Evolutionary conservation across 1,284 basidiomycete species (phyloP).

Genomic region (Tilletia horrida): DNA sequence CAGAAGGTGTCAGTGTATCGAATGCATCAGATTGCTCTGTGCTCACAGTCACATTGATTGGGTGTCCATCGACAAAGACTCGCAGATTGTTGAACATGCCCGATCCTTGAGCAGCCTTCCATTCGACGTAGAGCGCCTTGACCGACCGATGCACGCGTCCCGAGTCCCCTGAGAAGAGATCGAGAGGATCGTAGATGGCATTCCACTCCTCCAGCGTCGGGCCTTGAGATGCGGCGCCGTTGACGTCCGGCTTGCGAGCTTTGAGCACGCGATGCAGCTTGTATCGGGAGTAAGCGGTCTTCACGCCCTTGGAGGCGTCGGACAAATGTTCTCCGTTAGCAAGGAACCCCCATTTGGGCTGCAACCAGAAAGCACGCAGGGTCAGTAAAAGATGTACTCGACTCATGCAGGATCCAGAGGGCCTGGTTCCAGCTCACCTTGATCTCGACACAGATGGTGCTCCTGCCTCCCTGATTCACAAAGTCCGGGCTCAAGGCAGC

Average conservation of each 20-base stretch:
- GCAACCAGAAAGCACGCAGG: not conserved
- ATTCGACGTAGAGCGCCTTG: slow-evolving; percentile 1
- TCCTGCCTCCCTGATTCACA: slow-evolving; percentile 9
- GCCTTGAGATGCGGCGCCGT: not conserved
- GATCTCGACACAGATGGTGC: slow-evolving; percentile 24
- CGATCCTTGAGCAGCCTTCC: slow-evolving; percentile 8
- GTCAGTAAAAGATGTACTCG: not conserved
- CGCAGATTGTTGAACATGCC: slow-evolving; percentile 18
- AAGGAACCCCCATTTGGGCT: slow-evolving; percentile 15
- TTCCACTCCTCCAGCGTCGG: slow-evolving; percentile 7
- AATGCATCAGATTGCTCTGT: not conserved
- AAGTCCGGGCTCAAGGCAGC: slow-evolving; percentile 11
- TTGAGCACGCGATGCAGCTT: slow-evolving; percentile 11
- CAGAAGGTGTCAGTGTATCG: not conserved
- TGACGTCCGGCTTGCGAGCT: not conserved
- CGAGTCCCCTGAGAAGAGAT: slow-evolving; percentile 2
- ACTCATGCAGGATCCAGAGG: not conserved
- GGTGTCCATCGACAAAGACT: slow-evolving; percentile 5
- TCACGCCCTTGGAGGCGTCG: not conserved
- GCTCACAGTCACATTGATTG: not conserved
- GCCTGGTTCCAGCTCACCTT: not conserved
- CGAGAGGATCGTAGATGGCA: slow-evolving; percentile 13
- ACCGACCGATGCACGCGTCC: not conserved
- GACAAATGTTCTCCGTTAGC: not conserved
- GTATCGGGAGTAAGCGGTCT: not conserved